These are phyloP conservation scores for Phytophthora lateralis DNA, from an alignment of 352 stramenopile genomes.

Conservation along the genomic window DNA sequence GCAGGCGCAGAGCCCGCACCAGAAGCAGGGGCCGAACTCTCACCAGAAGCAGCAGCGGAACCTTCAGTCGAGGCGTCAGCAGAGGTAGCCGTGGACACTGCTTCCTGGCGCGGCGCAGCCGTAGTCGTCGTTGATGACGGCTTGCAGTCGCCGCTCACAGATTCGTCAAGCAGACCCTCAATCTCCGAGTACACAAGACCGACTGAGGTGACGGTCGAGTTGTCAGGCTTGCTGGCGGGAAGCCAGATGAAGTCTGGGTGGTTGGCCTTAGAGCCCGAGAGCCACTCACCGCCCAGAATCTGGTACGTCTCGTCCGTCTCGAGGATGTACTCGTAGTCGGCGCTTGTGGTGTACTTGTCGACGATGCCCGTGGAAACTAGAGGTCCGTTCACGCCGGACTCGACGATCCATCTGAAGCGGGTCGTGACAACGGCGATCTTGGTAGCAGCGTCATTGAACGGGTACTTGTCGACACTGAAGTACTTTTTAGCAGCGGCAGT, in stretches of 20 bases:
- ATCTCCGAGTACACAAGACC: conserved; percentile 58
- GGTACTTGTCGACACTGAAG: conserved; percentile 55
- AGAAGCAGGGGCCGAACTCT: not conserved
- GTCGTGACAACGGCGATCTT: conserved; percentile 61
- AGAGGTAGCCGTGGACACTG: conserved; percentile 8
- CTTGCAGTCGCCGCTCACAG: conserved; percentile 34
- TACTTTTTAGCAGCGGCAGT: conserved; percentile 44
- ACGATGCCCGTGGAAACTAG: conserved; percentile 52
- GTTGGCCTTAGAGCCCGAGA: conserved; percentile 51
- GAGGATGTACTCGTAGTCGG: conserved; percentile 75
- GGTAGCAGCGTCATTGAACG: conserved; percentile 65
- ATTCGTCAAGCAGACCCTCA: conserved; percentile 47
- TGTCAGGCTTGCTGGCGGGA: conserved; percentile 45
- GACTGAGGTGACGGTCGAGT: conserved; percentile 42
- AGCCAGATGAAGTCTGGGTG: conserved; percentile 82
- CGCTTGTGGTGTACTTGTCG: conserved; percentile 54
- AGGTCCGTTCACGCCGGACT: conserved; percentile 54
- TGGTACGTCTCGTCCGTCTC: conserved; percentile 66
- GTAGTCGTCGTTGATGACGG: not conserved
- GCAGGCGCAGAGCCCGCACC: not conserved
- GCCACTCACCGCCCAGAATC: conserved; percentile 77
- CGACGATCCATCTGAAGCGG: conserved; percentile 66
- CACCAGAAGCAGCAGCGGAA: conserved; percentile 1
- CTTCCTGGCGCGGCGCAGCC: conserved; percentile 4
- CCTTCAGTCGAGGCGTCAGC: not conserved